A percentile compares a stretch with the other conserved stretches of the same genome.
Conservation (phyloP, 441 rosid genomes). For the Bocquillonia castaneifolia region DNA sequence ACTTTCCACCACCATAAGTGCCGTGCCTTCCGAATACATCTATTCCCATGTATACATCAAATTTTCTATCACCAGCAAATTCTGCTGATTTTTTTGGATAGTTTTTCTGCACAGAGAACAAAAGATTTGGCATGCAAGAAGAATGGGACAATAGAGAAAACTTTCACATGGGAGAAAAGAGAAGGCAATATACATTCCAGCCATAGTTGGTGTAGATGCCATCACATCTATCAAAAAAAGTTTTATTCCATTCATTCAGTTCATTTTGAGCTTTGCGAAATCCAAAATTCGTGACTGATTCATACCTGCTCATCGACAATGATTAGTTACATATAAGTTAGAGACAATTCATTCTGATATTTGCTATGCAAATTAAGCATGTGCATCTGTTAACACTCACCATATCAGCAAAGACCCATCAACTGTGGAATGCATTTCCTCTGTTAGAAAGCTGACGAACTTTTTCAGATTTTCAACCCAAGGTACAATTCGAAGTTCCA, state of each 20-base stretch:
- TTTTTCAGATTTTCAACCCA: too few species aligned
- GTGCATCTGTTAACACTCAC: too few species aligned
- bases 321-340: too few species aligned
- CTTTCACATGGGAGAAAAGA: background rate
- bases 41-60: slow-evolving; percentile 81
- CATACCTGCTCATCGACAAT: too few species aligned
- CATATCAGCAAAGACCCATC: too few species aligned
- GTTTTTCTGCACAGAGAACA: slow-evolving; percentile 37
- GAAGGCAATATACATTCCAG: slow-evolving; percentile 47
- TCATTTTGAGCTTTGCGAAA: too few species aligned
- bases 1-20: slow-evolving; percentile 80
- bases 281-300: too few species aligned
- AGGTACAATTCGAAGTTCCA: too few species aligned
- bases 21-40: slow-evolving; percentile 78
- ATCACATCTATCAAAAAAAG: slow-evolving; percentile 77
- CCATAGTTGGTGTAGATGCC: slow-evolving; percentile 70
- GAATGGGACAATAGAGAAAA: background rate
- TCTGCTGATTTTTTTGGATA: slow-evolving; percentile 62
- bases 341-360: too few species aligned
- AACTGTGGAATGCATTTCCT: too few species aligned
- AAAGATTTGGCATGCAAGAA: background rate
- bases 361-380: too few species aligned
- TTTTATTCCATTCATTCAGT: slow-evolving; percentile 58
- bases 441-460: too few species aligned
- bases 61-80: slow-evolving; percentile 71